These are phyloP conservation scores for Apiospora pterosperma DNA, from an alignment of 2,329 filamentous ascomycete genomes.

Conservation along the genomic window DNA sequence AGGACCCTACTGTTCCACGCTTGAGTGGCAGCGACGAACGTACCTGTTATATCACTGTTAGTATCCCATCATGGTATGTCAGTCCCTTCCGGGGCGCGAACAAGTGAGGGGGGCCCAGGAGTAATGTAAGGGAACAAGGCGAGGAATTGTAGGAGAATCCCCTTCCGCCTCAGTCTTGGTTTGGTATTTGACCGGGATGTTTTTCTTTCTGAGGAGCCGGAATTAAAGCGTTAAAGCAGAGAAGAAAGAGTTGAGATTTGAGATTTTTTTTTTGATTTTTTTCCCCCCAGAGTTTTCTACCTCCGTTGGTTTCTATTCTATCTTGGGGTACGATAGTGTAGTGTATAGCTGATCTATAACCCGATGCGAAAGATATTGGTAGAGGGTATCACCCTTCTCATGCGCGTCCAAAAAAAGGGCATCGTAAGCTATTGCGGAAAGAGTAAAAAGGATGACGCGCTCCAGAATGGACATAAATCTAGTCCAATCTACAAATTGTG, in stretches of 20 bases:
- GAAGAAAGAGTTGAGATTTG: not conserved
- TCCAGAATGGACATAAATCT: not conserved
- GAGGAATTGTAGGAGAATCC: not conserved
- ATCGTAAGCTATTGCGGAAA: not conserved
- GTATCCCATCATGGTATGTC: not conserved
- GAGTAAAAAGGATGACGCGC: not conserved
- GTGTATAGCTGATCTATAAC: not conserved
- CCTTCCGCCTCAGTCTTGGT: not conserved
- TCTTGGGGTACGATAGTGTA: not conserved
- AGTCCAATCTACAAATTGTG: not conserved
- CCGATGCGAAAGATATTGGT: not conserved
- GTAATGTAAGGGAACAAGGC: not conserved
- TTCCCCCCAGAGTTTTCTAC: not conserved
- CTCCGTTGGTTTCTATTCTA: not conserved
- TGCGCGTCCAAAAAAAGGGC: not conserved
- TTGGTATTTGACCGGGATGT: no score
- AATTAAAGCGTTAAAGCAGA: no score
- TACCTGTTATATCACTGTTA: not conserved
- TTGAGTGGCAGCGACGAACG: no score
- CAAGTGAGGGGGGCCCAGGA: not conserved
- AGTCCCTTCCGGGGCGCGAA: not conserved
- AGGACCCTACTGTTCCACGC: not conserved
- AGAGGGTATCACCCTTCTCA: not conserved
- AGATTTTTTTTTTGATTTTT: not conserved
- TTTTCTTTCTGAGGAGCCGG: no score